Evolutionary conservation across 2,329 filamentous ascomycete species (phyloP).

Genomic region (Ophiostoma australiae): DNA sequence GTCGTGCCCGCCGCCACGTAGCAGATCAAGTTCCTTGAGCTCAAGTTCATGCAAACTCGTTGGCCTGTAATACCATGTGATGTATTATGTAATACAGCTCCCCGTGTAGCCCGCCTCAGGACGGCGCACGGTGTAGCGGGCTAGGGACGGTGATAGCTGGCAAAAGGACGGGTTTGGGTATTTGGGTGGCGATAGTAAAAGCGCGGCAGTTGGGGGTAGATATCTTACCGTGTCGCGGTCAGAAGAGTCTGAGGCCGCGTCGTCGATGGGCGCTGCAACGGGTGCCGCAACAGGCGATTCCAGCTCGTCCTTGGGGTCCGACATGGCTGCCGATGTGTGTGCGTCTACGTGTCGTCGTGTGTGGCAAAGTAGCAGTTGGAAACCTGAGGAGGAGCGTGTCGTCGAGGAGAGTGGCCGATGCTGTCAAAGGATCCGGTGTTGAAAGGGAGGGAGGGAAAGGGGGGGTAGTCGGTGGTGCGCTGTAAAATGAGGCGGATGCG

Average conservation of each 20-base stretch:
- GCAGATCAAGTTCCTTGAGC: not conserved
- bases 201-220: not conserved
- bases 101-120: constrained; percentile 3
- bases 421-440: not conserved
- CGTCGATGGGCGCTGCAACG: constrained; percentile 12
- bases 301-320: constrained; percentile 23
- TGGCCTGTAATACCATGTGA: not conserved
- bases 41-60: constrained; percentile 19
- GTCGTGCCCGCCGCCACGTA: constrained; percentile 15
- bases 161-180: not conserved
- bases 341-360: not conserved
- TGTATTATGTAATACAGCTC: constrained; percentile 19
- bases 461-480: not conserved
- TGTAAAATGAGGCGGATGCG: not conserved
- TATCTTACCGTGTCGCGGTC: constrained; percentile 26
- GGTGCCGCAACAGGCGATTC: constrained; percentile 17
- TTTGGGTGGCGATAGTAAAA: not conserved
- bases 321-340: constrained; percentile 20
- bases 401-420: constrained; percentile 2
- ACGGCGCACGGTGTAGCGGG: not conserved
- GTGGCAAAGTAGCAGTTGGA: not conserved
- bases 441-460: constrained; percentile 3
- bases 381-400: not conserved
- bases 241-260: constrained; percentile 20
- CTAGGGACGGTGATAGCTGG: constrained; percentile 13